Percentiles rank a stretch among this genome's conserved stretches.
Conservation (phyloP, 192 early-diverging fungal genomes). For the Jimgerdemannia flammicorona region DNA sequence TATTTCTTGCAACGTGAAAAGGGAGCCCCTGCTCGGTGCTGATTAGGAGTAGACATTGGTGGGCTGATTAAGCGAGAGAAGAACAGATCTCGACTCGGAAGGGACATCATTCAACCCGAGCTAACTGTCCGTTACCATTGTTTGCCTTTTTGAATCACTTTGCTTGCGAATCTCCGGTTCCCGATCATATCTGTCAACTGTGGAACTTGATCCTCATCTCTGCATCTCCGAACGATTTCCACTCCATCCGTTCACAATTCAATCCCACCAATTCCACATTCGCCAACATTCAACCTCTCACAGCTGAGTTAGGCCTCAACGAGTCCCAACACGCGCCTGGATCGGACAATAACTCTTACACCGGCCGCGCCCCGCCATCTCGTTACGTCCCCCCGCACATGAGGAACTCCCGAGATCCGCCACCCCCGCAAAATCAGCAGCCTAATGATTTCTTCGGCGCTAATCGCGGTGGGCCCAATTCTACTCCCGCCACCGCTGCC, state of each 20-base stretch:
- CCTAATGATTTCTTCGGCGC: constrained; percentile 21
- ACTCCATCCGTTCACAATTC: no score
- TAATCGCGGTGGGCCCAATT: constrained; percentile 21
- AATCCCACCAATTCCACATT: background rate
- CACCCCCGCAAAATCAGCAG: constrained; percentile 17
- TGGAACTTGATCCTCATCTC: background rate
- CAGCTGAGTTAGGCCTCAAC: constrained; percentile 72
- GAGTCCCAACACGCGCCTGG: constrained; percentile 29
- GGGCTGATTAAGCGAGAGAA: no score
- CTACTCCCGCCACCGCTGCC: constrained; percentile 2
- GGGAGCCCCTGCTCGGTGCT: no score
- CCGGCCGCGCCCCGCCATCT: constrained; percentile 22
- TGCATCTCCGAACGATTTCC: constrained; percentile 2
- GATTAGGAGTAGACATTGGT: no score
- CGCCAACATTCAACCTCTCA: constrained; percentile 4
- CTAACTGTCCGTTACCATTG: no score
- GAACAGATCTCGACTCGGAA: no score
- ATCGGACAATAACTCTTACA: constrained; percentile 17
- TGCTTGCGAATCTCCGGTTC: background rate
- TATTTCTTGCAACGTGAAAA: no score
- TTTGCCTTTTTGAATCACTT: no score
- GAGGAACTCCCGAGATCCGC: constrained; percentile 32
- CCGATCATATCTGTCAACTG: background rate
- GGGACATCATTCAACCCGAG: no score
- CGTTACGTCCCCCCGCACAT: constrained; percentile 71